Evolutionary conservation across 139 green algal species (phyloP), one percentile per base, ranked within the genome.

Genomic region (Chlorella sp.): DNA sequence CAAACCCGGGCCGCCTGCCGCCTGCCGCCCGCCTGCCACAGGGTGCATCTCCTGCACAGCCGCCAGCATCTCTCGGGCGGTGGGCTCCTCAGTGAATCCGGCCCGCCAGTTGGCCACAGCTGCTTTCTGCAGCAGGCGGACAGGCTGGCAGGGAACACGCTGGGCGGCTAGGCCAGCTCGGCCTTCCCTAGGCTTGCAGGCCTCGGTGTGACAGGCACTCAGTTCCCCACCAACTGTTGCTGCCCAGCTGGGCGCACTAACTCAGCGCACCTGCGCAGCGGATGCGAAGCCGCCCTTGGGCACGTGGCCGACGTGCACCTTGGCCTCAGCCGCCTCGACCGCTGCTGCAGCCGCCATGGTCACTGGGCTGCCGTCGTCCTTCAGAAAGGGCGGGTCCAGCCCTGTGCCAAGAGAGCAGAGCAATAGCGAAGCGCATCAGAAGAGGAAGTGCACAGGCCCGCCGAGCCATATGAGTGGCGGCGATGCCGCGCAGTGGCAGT

Each of bases 51-150:
- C 18, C 57, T 71, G 55, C 75, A 56, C 75, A 55, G 23, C 36
- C 9, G 75, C 75, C 56, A 82, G 75, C 47, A 65, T 65, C 73
- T 80, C 73, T 6, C 41, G 26, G 17, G 73, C 7, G n/a, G 73
- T 80, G 2, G 47, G 73, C 47, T 80, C 44, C 11, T 55, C 13
- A 34, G 28, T n/a, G 73, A 80, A 80, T 1, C 73, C 73, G 21
- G 73, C 47, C 47, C 64, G n/a, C 4, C 26, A 30, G 44, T 80
- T 80, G 44, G 73, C 73, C 47, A 13, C n/a, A 3, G 73, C 73
- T 0, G 73, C 73, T 25, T 64, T 80, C 73, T 80, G 73, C 73
- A 38, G 3, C 26, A 16, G 44, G 7, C 11, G 51, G 51, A 15
- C 51, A 60, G 51, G 51, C 51, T 60, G 11, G 13, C 7, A 51